Evolutionary conservation across 306 rosid genomes (phyloP), one percentile per base, ranked within the genome.

Genomic region (Hippophae gyantsensis): DNA sequence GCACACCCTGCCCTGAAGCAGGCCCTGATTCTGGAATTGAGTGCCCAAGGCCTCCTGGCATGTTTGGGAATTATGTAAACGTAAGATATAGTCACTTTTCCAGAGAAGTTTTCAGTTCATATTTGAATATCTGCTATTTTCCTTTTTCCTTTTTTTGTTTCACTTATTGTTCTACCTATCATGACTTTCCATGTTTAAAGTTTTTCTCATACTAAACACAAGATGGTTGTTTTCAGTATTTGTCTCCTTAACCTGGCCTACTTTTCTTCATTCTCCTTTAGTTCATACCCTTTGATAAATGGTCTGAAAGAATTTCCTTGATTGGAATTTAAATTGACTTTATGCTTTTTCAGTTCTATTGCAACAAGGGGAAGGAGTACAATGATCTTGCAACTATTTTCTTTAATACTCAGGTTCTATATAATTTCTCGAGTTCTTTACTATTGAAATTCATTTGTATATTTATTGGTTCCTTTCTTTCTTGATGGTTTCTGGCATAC

Each of bases 331-430:
- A 9, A 9, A 11, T 2, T 48, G n/a, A 48, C 52, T 48, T 26
- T 50, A 14, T 62, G n/a, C 46, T 25, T 76, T 61, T 78, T 53
- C 87, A 90, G 98, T 90, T 90, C 62, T 87, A 63, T 62, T 90
- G 98, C 78, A 78, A 92, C 45, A 90, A 87, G 63, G 89, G 83
- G 64, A 87, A 76, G 26, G 98, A 90, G 71, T 90, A 90, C 83
- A 90, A 90, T 71, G 98, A 90, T 77, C 96, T 90, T 49, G 98
- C 98, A 27, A 90, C 98, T 13, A 86, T 90, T 78, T 90, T 90
- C 92, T 90, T 90, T 71, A 90, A 90, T 69, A 74, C 98, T 51
- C 98, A 90, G 98, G 98, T 90, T 75, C 18, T 71, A 50, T 11
- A 59, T 50, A 70, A 57, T 32, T 60, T 66, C 55, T 44, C 44